Evolutionary conservation across 1,284 basidiomycete species (phyloP), one percentile per base, ranked within the genome.

Genomic region (Ustilago vetiveriae): DNA sequence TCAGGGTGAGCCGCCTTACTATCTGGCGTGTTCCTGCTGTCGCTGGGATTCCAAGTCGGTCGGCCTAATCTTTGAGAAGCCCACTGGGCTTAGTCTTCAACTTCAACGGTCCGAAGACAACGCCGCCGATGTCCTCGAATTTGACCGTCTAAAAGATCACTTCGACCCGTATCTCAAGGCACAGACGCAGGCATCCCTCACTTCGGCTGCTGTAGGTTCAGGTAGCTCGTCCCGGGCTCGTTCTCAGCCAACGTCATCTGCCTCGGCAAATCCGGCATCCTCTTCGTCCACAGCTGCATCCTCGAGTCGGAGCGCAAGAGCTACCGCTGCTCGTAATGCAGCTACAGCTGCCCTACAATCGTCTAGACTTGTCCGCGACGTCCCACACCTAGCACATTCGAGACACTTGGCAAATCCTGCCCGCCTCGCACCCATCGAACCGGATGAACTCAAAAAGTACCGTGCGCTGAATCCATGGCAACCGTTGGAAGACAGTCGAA

Each of bases 31-130:
- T 83, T 89, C 91, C 56, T 88, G 90, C 77, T 99, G 96, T 79
- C 87, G 90, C 79, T 98, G 96, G 95, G 92, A 95, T 82, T 95
- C 92, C 67, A 89, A 89, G 7, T 88, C 92, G 80, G 88, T 94
- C 1, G 91, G 90, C 0, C 91, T 95, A 79, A 90, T 88, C 10
- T 98, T 98, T 74, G 95, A 98, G 78, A 98, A 98, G 82, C 92
- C 94, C 0, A 94, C 94, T 0, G 92, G 94, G 22, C 87, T 99
- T 17, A 93, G 78, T 19, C 22, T 67, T 16, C 69, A 72, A 33
- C 55, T 72, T 4, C 68, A 72, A 38, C 49, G 59, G 11, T 41
- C 23, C 14, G 74, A 77, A 33, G 66, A 75, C 22, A 59, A 52
- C 29, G 62, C 66, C 0, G 33, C 64, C 7, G 75, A 78, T 33